These are phyloP conservation scores for Phaeomoniella chlamydospora DNA, from an alignment of 2,329 filamentous ascomycete species.

Conservation along the genomic window DNA sequence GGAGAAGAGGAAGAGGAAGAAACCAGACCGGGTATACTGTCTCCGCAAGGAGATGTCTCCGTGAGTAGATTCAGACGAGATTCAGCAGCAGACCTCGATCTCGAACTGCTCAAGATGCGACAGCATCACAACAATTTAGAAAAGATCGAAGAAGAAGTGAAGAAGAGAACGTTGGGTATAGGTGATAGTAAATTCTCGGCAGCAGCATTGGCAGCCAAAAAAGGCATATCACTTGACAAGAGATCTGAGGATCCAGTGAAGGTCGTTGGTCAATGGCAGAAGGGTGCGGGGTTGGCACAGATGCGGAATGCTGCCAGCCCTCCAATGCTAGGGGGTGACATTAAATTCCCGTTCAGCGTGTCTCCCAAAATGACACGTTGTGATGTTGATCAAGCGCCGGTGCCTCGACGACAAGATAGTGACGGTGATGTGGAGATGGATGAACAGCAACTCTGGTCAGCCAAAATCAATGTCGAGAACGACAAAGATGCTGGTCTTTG, in stretches of 20 bases:
- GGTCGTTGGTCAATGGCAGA: slow-evolving; percentile 9
- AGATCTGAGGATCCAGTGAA: background rate
- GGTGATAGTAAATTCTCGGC: slow-evolving; percentile 18
- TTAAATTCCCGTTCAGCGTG: slow-evolving; percentile 65
- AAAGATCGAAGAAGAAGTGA: slow-evolving; percentile 28
- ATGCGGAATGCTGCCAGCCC: slow-evolving; percentile 51
- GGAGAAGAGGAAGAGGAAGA: slow-evolving; percentile 16
- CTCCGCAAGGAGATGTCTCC: slow-evolving; percentile 14
- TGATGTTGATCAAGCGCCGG: slow-evolving; percentile 54
- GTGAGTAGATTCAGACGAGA: slow-evolving; percentile 21
- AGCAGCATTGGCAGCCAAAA: slow-evolving; percentile 13
- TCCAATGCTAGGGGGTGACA: slow-evolving; percentile 75
- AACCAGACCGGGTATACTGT: slow-evolving; percentile 12
- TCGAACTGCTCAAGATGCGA: slow-evolving; percentile 72
- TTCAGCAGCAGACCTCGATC: slow-evolving; percentile 37
- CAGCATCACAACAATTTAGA: slow-evolving; percentile 56
- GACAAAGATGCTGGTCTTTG: slow-evolving; percentile 29
- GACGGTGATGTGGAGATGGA: slow-evolving; percentile 37
- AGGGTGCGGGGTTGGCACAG: slow-evolving; percentile 14
- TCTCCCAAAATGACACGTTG: slow-evolving; percentile 77
- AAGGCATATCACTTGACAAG: slow-evolving; percentile 3
- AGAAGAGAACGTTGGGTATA: slow-evolving; percentile 16
- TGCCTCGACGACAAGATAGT: slow-evolving; percentile 35
- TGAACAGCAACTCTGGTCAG: slow-evolving; percentile 61
- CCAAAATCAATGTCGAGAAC: slow-evolving; percentile 42